Base-by-base conservation (phyloP, 2,329 filamentous ascomycete species). In the Pseudogymnoascus sp. region DNA sequence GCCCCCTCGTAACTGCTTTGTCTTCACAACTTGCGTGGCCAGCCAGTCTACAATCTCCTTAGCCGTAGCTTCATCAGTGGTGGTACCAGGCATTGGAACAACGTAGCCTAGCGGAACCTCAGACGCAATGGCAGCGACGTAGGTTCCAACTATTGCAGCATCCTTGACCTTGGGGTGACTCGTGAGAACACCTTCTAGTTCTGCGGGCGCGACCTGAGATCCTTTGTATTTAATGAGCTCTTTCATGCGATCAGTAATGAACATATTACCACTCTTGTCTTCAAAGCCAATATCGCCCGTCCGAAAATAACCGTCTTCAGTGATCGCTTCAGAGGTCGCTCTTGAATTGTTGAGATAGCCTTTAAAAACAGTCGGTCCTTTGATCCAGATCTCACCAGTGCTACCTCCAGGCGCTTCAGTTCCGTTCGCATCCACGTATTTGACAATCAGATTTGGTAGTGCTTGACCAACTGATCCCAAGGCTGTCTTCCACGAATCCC, bases 171-270 rank as follows among this genome's bases (percentile, higher is more conserved):
- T 64, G 1, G 72, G 71, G 64, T 81, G 76, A 6, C 69, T 72
- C 2, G 80, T 61, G 0, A 81, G 69, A 35, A 78, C 50, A 0
- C 74, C 77, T 70, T 81, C 79, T 0, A 81, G 70, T 64, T 81
- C 79, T 0, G 78, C 78, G 0, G 79, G 79, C 7, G 79, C 76
- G 14, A 81, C 78, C 69, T 81, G 78, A 40, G 79, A 70, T 1
- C 79, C 79, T 66, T 80, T 80, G 62, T 79, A 79, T 66, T 80
- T 80, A 68, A 80, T 80, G 8, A 80, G 69, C 63, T 80, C 76
- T 69, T 78, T 70, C 65, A 68, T 8, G 13, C n/a, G n/a, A 62
- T 65, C 66, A 68, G 62, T 50, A 14, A 50, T 61, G 8, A 40
- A 37, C 78, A 78, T 42, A 78, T 72, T 38, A 74, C 60, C 4